Evolutionary conservation across 371 early-diverging fungal species (phyloP), one percentile per base, ranked within the genome.

Genomic region (Mucor velutinosus): DNA sequence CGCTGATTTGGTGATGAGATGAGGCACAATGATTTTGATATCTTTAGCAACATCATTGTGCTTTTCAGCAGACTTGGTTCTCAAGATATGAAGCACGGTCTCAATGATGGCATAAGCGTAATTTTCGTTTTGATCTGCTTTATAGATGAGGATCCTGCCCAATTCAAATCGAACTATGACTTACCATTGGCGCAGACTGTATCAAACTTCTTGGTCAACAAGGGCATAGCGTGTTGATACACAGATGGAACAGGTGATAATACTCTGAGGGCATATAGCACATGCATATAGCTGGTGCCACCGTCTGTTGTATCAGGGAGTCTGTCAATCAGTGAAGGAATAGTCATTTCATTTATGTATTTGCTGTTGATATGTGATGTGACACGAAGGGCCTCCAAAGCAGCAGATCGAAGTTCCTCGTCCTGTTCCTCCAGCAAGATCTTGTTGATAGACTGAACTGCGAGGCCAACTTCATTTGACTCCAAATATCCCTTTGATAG

Each of bases 381-480:
- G 0, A 45, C 66, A 37, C 64, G 57, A 7, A 83, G 64, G 7
- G 83, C 72, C 19, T 76, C 66, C 29, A 83, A 66, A 12, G 73
- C 73, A 57, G 73, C 76, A 45, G 67, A 25, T 83, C 83, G 74
- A 33, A 88, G 72, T 62, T 88, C 89, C 5, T 69, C 71, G 32
- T 88, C 88, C 3, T 70, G 69, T 30, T 86, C 85, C 39, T 86
- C 76, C 3, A 86, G 68, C 12, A 89, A 64, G 17, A 87, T 81
- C 29, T 77, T 80, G 39, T 86, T 87, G 66, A 87, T 83, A 11
- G 86, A 83, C 64, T 86, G 88, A 0, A 88, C 75, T 15, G 83
- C 85, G 56, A 87, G 67, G 12, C 83, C 87, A 14, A 83, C 77
- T 75, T 93, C 93, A 57, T 91, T 84, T 11, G 81, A 72, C 12